Evolutionary conservation across 192 early-diverging fungal species (phyloP), one percentile per base, ranked within the genome.

Genomic region (Linnemannia hyalina): DNA sequence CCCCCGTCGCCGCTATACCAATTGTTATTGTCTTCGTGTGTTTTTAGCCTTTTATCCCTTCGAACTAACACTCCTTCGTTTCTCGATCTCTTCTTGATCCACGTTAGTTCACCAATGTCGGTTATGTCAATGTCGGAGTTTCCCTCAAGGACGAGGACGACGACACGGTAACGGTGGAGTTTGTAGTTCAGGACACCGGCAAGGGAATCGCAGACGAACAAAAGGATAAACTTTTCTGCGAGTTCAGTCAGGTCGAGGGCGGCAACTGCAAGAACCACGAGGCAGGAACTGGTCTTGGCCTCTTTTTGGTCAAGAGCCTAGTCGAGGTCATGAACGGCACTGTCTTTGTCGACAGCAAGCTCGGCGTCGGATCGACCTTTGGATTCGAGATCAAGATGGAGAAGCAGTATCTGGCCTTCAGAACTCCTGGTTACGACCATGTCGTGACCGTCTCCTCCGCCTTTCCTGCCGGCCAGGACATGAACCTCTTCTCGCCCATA

Each of bases 91-190:
- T n/a, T 82, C 8, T 29, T 22, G 52, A 47, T 46, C 20, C 2
- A 73, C n/a, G 44, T 23, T 63, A 85, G 84, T 86, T 86, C 60
- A 86, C 84, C 6, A 79, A 86, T 78, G 80, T 78, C 10, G 84
- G 84, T 13, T 86, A 81, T 74, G 84, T 86, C 11, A 86, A 81
- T 35, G 79, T 86, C 15, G 84, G 84, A 16, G 84, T 86, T 20
- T 81, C 84, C n/a, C 69, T 86, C 36, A 86, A 86, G 74, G 84
- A 86, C 15, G 84, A 86, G 26, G 84, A 86, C 65, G 84, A 86
- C 52, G 84, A 86, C 46, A 74, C 84, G 20, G 84, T 86, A 38
- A 86, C 84, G 15, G 84, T 86, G 65, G 79, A 86, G 79, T 86
- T 86, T 81, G 72, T 86, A 5, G 84, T 86, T 11, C 84, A 86